Conservation (phyloP, 352 stramenopile species). For the Aphanomyces euteiches region DNA sequence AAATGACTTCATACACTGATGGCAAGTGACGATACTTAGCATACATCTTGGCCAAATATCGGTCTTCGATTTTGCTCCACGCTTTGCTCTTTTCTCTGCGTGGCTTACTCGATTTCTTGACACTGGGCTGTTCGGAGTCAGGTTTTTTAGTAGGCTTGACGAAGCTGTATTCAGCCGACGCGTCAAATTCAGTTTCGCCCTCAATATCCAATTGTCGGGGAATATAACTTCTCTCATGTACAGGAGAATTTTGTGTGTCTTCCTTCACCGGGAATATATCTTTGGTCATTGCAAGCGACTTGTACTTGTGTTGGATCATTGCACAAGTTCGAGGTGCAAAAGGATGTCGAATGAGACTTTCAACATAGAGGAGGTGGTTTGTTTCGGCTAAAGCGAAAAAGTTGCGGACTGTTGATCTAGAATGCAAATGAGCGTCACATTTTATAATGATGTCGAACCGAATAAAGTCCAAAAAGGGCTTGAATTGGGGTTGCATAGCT, state of each 20-base stretch:
- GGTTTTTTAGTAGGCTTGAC: neutral
- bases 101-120: slow-evolving; percentile 2
- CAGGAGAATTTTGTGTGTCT: slow-evolving; percentile 13
- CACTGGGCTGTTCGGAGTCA: neutral
- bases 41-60: slow-evolving; percentile 74
- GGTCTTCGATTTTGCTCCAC: slow-evolving; percentile 80
- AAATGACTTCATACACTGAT: slow-evolving; percentile 83
- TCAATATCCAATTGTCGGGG: slow-evolving; percentile 70
- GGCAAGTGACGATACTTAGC: slow-evolving; percentile 74
- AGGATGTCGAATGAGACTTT: slow-evolving; percentile 62
- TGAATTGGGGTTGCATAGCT: slow-evolving; percentile 52
- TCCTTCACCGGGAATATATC: slow-evolving; percentile 50
- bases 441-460: slow-evolving; percentile 25
- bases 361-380: slow-evolving; percentile 79
- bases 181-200: slow-evolving; percentile 71
- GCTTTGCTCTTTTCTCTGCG: slow-evolving; percentile 46
- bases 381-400: slow-evolving; percentile 76
- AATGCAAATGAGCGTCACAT: neutral
- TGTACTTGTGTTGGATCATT: slow-evolving; percentile 73
- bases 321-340: slow-evolving; percentile 65
- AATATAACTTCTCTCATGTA: slow-evolving; percentile 53
- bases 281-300: slow-evolving; percentile 57
- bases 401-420: slow-evolving; percentile 55
- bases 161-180: too few species aligned
- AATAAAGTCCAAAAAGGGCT: slow-evolving; percentile 76